Conservation (phyloP, 2,329 filamentous ascomycete genomes). For the Boeremia lycopersici region DNA sequence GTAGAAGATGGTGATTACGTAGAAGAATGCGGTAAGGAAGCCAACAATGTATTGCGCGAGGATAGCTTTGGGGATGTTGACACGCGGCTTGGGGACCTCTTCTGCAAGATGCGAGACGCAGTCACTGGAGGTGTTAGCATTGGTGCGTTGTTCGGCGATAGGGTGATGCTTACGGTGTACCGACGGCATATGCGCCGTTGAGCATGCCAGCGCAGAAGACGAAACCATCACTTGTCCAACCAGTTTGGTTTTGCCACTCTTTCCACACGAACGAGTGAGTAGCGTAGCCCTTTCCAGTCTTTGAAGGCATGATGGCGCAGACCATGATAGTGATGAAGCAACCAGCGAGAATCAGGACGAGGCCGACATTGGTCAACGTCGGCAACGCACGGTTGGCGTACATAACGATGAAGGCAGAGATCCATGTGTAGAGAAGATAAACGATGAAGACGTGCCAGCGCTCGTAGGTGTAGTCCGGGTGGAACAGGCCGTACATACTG, state of each 20-base stretch:
- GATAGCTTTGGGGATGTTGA: slow-evolving; percentile 51
- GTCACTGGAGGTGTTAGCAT: slow-evolving; percentile 51
- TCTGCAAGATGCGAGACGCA: slow-evolving; percentile 70
- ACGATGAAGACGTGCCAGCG: slow-evolving; percentile 60
- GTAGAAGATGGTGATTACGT: slow-evolving; percentile 58
- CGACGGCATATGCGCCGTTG: slow-evolving; percentile 72
- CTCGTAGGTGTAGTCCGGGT: slow-evolving; percentile 53
- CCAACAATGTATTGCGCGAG: slow-evolving; percentile 47
- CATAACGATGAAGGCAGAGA: slow-evolving; percentile 54
- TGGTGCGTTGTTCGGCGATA: not conserved
- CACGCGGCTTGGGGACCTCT: slow-evolving; percentile 44
- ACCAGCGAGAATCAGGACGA: slow-evolving; percentile 60
- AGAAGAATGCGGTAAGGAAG: slow-evolving; percentile 45
- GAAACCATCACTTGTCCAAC: slow-evolving; percentile 60
- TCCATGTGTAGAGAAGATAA: slow-evolving; percentile 56
- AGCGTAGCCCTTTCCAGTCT: slow-evolving; percentile 51
- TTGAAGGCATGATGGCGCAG: slow-evolving; percentile 60
- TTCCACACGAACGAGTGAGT: slow-evolving; percentile 52
- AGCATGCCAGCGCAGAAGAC: slow-evolving; percentile 69
- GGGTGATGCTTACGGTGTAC: slow-evolving; percentile 54
- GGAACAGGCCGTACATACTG: slow-evolving; percentile 57
- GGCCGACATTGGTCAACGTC: slow-evolving; percentile 59
- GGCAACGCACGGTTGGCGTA: slow-evolving; percentile 62
- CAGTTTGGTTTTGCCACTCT: slow-evolving; percentile 55
- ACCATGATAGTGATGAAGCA: slow-evolving; percentile 63